These are phyloP conservation scores for Centrapalus pauciflorus DNA, from an alignment of 129 eudicot species.

Conservation along the genomic window DNA sequence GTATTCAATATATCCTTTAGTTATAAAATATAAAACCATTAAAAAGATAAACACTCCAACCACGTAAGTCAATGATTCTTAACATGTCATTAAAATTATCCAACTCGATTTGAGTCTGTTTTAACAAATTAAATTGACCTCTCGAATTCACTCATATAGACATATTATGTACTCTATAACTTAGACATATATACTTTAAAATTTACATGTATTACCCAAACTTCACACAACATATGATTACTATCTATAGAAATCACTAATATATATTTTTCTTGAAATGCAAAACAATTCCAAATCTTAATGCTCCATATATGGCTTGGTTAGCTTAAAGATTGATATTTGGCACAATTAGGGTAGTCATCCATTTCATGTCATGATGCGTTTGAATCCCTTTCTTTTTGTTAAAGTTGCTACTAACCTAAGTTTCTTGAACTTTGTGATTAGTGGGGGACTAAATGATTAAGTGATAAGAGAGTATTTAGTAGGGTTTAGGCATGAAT, in stretches of 20 bases:
- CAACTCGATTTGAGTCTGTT: no score
- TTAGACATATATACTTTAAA: no score
- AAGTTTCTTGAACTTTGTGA: conserved; percentile 25
- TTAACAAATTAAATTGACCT: no score
- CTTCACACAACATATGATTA: neutral
- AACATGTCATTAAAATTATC: no score
- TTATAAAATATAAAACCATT: no score
- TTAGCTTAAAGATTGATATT: conserved; percentile 22
- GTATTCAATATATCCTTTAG: no score
- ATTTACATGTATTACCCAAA: neutral
- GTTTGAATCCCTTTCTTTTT: conserved; percentile 18
- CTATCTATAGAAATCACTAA: neutral
- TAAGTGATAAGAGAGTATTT: conserved; percentile 35
- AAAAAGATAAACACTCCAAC: no score
- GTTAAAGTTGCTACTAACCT: conserved; percentile 33
- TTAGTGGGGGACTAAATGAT: conserved; percentile 67
- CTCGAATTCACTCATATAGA: no score
- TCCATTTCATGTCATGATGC: conserved; percentile 32
- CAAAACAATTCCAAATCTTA: conserved; percentile 10
- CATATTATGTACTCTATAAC: no score
- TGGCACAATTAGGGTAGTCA: conserved; percentile 29
- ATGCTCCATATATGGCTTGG: conserved; percentile 18
- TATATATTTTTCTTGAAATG: neutral
- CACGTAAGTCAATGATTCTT: no score
- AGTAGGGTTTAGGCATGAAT: conserved; percentile 37